These are phyloP conservation scores for Punctularia strigosozonata DNA, from an alignment of 768 basidiomycete species.

Conservation along the genomic window DNA sequence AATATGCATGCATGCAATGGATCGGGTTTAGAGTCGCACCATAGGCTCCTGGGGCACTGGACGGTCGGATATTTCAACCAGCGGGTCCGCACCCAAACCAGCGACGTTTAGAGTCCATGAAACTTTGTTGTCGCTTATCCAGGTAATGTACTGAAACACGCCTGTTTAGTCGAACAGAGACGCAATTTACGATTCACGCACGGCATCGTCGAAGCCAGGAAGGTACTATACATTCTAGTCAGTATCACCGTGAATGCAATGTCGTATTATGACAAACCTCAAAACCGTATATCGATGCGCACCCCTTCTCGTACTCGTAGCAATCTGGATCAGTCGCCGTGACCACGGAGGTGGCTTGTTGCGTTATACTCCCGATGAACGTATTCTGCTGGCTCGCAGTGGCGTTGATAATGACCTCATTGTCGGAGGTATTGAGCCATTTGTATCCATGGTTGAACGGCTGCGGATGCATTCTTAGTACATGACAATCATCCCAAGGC, in stretches of 20 bases:
- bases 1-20: not conserved
- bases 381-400: slow-evolving; percentile 45
- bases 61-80: slow-evolving; percentile 48
- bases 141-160: slow-evolving; percentile 61
- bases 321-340: slow-evolving; percentile 55
- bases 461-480: slow-evolving; percentile 18
- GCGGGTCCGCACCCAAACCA: slow-evolving; percentile 52
- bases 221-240: slow-evolving; percentile 17
- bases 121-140: slow-evolving; percentile 57
- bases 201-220: slow-evolving; percentile 55
- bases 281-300: slow-evolving; percentile 72
- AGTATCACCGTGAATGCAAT: not conserved
- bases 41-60: slow-evolving; percentile 79
- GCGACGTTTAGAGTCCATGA: slow-evolving; percentile 68
- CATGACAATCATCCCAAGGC: slow-evolving; percentile 2
- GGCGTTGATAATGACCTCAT: slow-evolving; percentile 45
- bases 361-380: slow-evolving; percentile 56
- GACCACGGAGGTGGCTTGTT: slow-evolving; percentile 72
- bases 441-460: slow-evolving; percentile 68
- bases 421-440: slow-evolving; percentile 51
- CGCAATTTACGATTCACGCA: slow-evolving; percentile 18
- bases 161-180: slow-evolving; percentile 1
- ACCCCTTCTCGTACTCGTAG: slow-evolving; percentile 49
- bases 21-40: slow-evolving; percentile 31
- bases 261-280: slow-evolving; percentile 31